phyloP scores from a whole-genome alignment of 169 alveolate genomes.

The Plasmodium vivax region DNA sequence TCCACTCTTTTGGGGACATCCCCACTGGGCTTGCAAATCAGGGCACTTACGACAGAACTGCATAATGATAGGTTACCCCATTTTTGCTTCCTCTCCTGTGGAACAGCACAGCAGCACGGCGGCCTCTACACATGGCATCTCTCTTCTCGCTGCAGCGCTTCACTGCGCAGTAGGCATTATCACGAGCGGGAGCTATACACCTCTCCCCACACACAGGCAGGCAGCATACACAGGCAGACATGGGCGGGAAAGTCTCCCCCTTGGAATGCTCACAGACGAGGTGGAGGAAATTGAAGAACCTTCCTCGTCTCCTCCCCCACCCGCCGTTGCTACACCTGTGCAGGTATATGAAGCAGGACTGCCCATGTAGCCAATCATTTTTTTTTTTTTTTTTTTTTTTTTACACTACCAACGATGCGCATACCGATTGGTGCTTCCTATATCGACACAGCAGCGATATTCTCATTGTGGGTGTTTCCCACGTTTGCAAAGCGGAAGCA shows the following conservation, averaged over 20 bases:
- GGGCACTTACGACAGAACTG: not conserved
- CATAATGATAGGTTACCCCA: not conserved
- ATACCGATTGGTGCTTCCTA: not conserved
- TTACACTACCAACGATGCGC: not conserved
- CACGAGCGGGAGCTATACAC: not conserved
- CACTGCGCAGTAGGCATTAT: not conserved
- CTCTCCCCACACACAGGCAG: not conserved
- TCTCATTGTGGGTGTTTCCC: not conserved
- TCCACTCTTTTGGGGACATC: not conserved
- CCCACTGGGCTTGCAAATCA: not conserved
- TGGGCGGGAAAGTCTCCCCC: not conserved
- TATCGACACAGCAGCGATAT: not conserved
- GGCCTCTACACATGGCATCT: not conserved
- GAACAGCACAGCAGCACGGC: not conserved
- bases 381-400: not conserved
- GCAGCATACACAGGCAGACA: not conserved
- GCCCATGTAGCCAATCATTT: not conserved
- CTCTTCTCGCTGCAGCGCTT: not conserved
- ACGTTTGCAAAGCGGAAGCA: not conserved
- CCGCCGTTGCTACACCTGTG: not conserved
- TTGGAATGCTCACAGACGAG: not conserved
- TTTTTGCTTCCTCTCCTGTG: not conserved
- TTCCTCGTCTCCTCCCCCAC: not conserved
- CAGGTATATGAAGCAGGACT: not conserved
- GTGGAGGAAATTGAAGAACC: not conserved